These are phyloP conservation scores for Cyberlindnera subsufficiens DNA, from an alignment of 805 yeast genomes.

Conservation along the genomic window DNA sequence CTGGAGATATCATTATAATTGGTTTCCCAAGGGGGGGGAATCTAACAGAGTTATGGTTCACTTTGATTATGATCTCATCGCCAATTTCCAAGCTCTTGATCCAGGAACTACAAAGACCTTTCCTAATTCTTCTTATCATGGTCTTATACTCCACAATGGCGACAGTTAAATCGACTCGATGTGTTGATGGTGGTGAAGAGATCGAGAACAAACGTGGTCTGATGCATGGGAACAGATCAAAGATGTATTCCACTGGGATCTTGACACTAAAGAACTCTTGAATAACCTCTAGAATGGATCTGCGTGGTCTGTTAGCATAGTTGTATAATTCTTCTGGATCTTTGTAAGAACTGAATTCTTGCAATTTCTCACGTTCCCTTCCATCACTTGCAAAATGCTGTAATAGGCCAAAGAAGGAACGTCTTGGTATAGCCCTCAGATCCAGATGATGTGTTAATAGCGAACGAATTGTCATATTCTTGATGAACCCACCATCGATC, in stretches of 20 bases:
- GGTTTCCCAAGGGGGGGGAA: constrained; percentile 35
- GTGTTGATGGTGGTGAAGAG: constrained; percentile 51
- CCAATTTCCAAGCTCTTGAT: constrained; percentile 43
- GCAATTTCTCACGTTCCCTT: constrained; percentile 68
- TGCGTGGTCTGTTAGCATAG: constrained; percentile 88
- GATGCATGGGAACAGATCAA: constrained; percentile 74
- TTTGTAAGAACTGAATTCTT: constrained; percentile 65
- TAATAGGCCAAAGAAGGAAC: constrained; percentile 69
- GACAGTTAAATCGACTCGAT: constrained; percentile 57
- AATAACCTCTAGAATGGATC: constrained; percentile 80
- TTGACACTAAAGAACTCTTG: constrained; percentile 72
- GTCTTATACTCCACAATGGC: constrained; percentile 89
- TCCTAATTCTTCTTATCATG: constrained; percentile 63
- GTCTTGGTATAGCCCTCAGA: constrained; percentile 72
- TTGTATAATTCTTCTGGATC: constrained; percentile 80
- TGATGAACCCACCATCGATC: constrained; percentile 57
- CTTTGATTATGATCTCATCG: constrained; percentile 46
- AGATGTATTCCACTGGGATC: constrained; percentile 69
- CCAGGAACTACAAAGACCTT: constrained; percentile 82
- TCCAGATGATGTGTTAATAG: constrained; percentile 78
- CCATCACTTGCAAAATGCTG: constrained; percentile 75
- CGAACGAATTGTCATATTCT: constrained; percentile 61
- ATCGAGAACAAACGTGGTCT: constrained; percentile 83
- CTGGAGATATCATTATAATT: constrained; percentile 77
- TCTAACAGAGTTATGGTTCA: constrained; percentile 41